Evolutionary conservation across 768 basidiomycete genomes (phyloP).

Genomic region (Gloeostereum incarnatum): DNA sequence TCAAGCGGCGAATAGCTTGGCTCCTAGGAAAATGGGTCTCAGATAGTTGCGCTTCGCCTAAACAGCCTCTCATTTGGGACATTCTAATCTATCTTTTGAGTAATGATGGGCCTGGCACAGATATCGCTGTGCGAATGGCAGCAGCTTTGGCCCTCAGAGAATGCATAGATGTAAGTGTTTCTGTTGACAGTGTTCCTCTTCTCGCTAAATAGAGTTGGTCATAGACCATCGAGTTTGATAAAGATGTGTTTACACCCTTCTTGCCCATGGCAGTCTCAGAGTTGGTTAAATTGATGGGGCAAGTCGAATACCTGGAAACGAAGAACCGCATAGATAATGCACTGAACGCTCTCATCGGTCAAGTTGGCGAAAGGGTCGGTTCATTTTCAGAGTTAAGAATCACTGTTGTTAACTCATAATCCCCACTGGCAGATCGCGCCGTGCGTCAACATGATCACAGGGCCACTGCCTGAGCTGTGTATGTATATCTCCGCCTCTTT

Average conservation of each 20-base stretch:
- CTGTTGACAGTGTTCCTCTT: conserved; percentile 4
- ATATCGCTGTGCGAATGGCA: conserved; percentile 80
- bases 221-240: conserved; percentile 59
- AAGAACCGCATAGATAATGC: conserved; percentile 66
- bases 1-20: conserved; percentile 96
- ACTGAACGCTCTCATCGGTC: conserved; percentile 63
- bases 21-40: conserved; percentile 84
- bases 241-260: conserved; percentile 58
- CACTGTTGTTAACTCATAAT: neutral
- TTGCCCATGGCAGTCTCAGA: conserved; percentile 51
- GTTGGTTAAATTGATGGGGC: conserved; percentile 59
- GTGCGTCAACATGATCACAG: conserved; percentile 47
- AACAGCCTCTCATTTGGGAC: conserved; percentile 67
- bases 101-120: conserved; percentile 61
- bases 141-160: conserved; percentile 73
- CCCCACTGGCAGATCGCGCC: conserved; percentile 53
- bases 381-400: neutral
- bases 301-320: conserved; percentile 69
- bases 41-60: conserved; percentile 51
- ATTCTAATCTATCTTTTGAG: conserved; percentile 69
- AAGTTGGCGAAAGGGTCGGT: conserved; percentile 30
- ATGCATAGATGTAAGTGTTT: conserved; percentile 69
- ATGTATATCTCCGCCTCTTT: conserved; percentile 14
- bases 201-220: neutral
- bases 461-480: conserved; percentile 69